phyloP scores from a whole-genome alignment of 2,329 filamentous ascomycete species.

The Diplodia sapinea region DNA sequence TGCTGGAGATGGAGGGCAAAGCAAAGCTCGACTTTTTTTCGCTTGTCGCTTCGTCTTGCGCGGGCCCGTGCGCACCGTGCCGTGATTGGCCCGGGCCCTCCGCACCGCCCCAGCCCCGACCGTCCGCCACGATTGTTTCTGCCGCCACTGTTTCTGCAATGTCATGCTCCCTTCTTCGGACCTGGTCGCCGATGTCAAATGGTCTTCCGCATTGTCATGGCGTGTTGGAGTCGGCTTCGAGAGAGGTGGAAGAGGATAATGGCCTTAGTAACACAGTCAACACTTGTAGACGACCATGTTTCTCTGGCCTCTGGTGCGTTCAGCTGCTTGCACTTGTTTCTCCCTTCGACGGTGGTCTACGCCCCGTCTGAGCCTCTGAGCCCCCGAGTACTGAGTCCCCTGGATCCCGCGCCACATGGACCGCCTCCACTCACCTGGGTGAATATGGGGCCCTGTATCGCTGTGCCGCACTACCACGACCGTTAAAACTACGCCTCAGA shows the following conservation, averaged over 20 bases:
- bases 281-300: neutral
- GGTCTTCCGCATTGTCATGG: neutral
- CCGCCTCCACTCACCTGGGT: neutral
- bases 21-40: constrained; percentile 31
- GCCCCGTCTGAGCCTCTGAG: neutral
- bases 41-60: constrained; percentile 16
- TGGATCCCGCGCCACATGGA: neutral
- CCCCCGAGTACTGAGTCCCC: neutral
- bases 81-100: constrained; percentile 5
- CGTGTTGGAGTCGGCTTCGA: neutral
- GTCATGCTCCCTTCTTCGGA: neutral
- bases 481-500: constrained; percentile 2
- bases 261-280: neutral
- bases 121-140: neutral
- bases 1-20: constrained; percentile 16
- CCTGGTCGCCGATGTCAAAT: neutral
- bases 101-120: neutral
- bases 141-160: neutral
- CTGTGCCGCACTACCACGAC: constrained; percentile 13
- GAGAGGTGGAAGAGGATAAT: neutral
- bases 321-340: neutral
- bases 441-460: constrained; percentile 1
- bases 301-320: neutral
- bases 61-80: constrained; percentile 23
- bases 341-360: neutral